Base-by-base conservation (phyloP, 2,329 filamentous ascomycete genomes). In the Pleomassaria siparia region DNA sequence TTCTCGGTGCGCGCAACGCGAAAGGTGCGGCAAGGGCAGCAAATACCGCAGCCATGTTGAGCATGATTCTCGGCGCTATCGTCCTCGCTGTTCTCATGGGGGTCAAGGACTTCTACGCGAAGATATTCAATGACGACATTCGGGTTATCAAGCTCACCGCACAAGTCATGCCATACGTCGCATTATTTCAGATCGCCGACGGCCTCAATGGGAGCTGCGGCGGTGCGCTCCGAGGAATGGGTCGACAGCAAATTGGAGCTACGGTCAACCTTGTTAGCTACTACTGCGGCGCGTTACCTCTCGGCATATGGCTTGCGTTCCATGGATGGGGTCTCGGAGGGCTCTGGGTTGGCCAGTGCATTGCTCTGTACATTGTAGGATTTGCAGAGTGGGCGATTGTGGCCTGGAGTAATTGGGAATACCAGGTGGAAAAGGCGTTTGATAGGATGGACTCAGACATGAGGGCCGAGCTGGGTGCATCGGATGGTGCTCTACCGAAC, bases 111-210 rank as follows among this genome's bases (percentile, higher is more conserved):
- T 77, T 85, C 20, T 91, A 92, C 55, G 90, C 87, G 0, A 81
- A 81, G 44, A 80, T 95, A 2, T 95, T 95, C 75, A 95, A 91
- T 60, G 81, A 91, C 53, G 89, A 95, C 58, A 71, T 81, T 16
- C 72, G 78, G 0, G 90, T 95, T 0, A 78, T 95, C 35, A 74
- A 67, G 8, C 80, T 95, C 0, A 91, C 91, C 0, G 82, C 86
- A 0, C 74, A 85, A 13, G 87, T 95, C 21, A 85, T 95, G 76
- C 91, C 91, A 0, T 92, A 85, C 59, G 90, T 95, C 1, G 91
- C 90, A 0, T 75, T 95, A 2, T 95, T 95, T 71, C 90, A 95
- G 73, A 91, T 95, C 50, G 89, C 90, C 0, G 90, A 95, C 65
- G 91, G 90, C 0, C 73, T 95, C 26, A 94, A 94, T 60, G 89